Evolutionary conservation across 2,329 filamentous ascomycete species (phyloP).

Genomic region (Aureobasidium uvarum): DNA sequence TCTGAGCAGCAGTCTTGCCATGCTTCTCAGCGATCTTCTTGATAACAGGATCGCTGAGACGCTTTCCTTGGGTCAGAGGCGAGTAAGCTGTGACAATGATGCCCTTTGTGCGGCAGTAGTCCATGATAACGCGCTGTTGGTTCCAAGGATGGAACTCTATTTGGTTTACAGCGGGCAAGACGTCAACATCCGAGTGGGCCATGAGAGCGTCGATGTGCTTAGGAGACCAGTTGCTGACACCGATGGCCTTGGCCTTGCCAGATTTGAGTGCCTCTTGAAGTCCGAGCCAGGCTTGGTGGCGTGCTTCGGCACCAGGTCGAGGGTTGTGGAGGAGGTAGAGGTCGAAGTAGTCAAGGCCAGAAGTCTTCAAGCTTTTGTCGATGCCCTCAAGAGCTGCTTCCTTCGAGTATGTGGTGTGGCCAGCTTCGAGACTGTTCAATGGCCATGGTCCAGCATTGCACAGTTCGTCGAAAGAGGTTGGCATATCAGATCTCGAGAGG

Average conservation of each 20-base stretch:
- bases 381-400: conserved; percentile 16
- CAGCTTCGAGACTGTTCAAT: conserved; percentile 28
- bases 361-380: conserved; percentile 18
- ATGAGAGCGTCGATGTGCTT: conserved; percentile 65
- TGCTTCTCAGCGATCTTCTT: conserved; percentile 65
- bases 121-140: conserved; percentile 57
- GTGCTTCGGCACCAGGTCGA: conserved; percentile 51
- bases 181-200: conserved; percentile 56
- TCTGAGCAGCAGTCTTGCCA: conserved; percentile 67
- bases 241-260: conserved; percentile 60
- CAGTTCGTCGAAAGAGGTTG: conserved; percentile 28
- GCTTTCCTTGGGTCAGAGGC: conserved; percentile 62
- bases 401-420: conserved; percentile 27
- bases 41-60: conserved; percentile 64
- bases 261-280: conserved; percentile 58
- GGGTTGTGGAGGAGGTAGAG: conserved; percentile 66
- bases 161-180: conserved; percentile 65
- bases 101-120: conserved; percentile 54
- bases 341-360: conserved; percentile 55
- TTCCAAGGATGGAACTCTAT: conserved; percentile 69
- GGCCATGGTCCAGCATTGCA: conserved; percentile 24
- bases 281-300: conserved; percentile 62
- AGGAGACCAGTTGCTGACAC: conserved; percentile 67
- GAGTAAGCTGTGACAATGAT: conserved; percentile 62
- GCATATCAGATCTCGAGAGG: conserved; percentile 29